Evolutionary conservation across 2,329 filamentous ascomycete species (phyloP).

Genomic region (Mycocentrospora acerina): DNA sequence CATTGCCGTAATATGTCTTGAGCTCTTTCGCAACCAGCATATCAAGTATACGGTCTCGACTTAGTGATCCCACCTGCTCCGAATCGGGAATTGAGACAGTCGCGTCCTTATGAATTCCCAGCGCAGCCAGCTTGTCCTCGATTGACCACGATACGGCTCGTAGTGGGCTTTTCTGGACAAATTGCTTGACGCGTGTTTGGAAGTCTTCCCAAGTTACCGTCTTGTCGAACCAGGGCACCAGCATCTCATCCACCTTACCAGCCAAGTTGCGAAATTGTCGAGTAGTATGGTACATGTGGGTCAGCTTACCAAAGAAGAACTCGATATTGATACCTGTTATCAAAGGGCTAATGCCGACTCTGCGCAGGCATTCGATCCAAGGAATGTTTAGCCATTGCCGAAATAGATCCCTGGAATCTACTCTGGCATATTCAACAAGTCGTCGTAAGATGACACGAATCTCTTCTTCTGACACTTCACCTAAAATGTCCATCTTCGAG

Average conservation of each 20-base stretch:
- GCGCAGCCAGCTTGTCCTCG: conserved; percentile 24
- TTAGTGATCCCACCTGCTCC: conserved; percentile 6
- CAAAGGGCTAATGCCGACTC: conserved; percentile 23
- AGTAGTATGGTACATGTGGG: conserved; percentile 9
- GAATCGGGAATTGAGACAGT: conserved; percentile 8
- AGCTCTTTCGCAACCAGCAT: conserved; percentile 24
- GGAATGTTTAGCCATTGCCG: conserved; percentile 1
- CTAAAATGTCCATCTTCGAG: conserved; percentile 23
- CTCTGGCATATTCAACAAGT: conserved; percentile 10
- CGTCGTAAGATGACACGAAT: conserved; percentile 24
- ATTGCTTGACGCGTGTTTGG: conserved; percentile 15
- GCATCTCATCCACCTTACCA: conserved; percentile 11
- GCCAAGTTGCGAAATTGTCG: conserved; percentile 2
- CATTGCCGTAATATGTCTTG: conserved; percentile 17
- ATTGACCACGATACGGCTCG: conserved; percentile 23
- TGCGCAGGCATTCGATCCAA: conserved; percentile 11
- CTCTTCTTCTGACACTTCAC: conserved; percentile 24
- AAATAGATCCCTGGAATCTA: conserved; percentile 1
- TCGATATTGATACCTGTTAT: conserved; percentile 24
- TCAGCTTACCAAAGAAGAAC: conserved; percentile 23
- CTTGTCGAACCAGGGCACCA: conserved; percentile 15
- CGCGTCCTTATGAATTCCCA: conserved; percentile 19
- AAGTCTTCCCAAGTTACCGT: conserved; percentile 17
- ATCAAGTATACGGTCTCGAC: conserved; percentile 13
- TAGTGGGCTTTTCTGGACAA: conserved; percentile 18